Percentiles rank a stretch among this genome's conserved stretches.
Conservation (phyloP, 2,329 filamentous ascomycete species). For the Fusarium marasasianum region DNA sequence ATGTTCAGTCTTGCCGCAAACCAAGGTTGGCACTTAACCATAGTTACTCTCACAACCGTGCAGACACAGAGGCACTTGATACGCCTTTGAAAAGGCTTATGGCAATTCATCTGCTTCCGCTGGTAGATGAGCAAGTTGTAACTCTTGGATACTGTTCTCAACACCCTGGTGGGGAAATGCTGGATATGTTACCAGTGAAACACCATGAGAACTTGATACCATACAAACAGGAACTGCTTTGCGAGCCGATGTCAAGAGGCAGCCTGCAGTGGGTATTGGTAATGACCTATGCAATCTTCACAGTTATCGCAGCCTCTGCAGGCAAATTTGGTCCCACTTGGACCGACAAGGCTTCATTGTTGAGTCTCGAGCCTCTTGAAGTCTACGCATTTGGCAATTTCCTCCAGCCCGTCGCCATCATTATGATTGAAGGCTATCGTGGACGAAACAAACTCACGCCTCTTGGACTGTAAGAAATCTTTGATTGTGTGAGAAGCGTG, state of each 20-base stretch:
- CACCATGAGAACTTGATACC: neutral
- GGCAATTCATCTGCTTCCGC: neutral
- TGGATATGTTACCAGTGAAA: neutral
- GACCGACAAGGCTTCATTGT: neutral
- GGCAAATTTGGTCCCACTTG: neutral
- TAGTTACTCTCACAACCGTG: neutral
- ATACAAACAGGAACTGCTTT: neutral
- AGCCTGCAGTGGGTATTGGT: neutral
- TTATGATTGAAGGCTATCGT: neutral
- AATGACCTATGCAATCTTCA: neutral
- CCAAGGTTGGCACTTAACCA: neutral
- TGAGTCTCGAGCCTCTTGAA: neutral
- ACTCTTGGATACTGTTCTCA: neutral
- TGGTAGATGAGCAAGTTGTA: neutral
- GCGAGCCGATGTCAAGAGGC: neutral
- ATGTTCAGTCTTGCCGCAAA: neutral
- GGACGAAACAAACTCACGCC: neutral
- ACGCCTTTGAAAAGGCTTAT: neutral
- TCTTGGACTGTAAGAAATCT: neutral
- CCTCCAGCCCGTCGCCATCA: neutral
- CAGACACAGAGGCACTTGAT: neutral
- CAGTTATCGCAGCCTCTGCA: neutral
- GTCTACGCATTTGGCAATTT: neutral
- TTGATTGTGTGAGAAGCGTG: neutral
- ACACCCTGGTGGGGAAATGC: neutral